Evolutionary conservation across 768 basidiomycete genomes (phyloP), one percentile per base, ranked within the genome.

Genomic region (Lactifluus echinatus): DNA sequence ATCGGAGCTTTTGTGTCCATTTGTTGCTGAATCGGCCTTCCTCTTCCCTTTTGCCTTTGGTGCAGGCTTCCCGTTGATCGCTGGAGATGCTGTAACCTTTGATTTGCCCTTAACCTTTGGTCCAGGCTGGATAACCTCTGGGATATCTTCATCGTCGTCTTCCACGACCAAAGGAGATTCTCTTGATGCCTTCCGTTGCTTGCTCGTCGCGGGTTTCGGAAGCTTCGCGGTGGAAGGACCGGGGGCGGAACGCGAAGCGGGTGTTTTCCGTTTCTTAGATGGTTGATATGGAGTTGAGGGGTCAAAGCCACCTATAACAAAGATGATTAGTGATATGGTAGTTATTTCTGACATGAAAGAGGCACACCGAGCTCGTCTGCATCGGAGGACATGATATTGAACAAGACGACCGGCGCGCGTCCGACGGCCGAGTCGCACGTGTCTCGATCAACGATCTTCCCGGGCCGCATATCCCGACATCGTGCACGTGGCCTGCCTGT

Each of bases 11-110:
- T 39, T 55, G 39, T 28, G 17, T 17, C 60, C 39, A 29, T 65
- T 72, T 52, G 49, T 43, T 52, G 61, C 68, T 33, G 65, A 63
- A 50, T 65, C 66, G 45, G 65, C 70, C 48, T 66, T 73, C 2
- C 68, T 68, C 40, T 72, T 74, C 5, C 66, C 69, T 63, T 73
- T 76, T 6, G 63, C 67, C 57, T 72, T 72, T 29, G 55, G 61
- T 24, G 59, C 48, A 43, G 56, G 47, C 59, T 67, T 71, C 36
- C 68, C 70, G 59, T 70, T 72, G n/a, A 24, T 50, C 43, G 49
- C 54, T 2, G 57, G 17, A 40, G 48, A 45, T 19, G 53, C 21
- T 14, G 37, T 17, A 21, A 23, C 62, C 61, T 50, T 59, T 52
- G 39, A 17, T 50, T 21, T 60, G 56, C 51, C 55, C 37, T 59